phyloP scores from a whole-genome alignment of 2,329 filamentous ascomycete species.

The Rhynchosporium secalis region DNA sequence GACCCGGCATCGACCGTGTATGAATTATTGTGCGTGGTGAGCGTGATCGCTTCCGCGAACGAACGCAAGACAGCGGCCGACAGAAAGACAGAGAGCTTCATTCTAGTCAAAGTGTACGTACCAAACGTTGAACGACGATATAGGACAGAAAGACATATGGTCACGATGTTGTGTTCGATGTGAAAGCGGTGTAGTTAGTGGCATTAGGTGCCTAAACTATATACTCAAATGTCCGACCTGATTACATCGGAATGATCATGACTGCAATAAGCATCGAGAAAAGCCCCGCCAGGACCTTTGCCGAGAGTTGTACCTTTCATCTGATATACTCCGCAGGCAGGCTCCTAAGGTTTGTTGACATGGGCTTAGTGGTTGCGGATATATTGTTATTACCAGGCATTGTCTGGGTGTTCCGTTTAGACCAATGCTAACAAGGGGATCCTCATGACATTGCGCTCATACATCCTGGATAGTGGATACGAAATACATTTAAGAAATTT shows the following conservation, averaged over 20 bases:
- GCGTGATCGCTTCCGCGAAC: constrained; percentile 45
- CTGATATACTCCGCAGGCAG: background rate
- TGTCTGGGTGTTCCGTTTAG: background rate
- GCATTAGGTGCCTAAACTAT: too few relatives aligned
- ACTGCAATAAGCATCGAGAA: background rate
- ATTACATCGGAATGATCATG: background rate
- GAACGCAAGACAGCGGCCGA: constrained; percentile 26
- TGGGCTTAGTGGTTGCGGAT: background rate
- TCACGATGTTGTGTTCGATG: background rate
- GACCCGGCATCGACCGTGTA: constrained; percentile 52
- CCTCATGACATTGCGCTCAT: background rate
- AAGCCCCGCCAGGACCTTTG: background rate
- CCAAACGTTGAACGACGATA: background rate
- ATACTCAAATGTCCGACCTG: background rate
- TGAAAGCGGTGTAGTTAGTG: too few relatives aligned
- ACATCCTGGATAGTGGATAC: background rate
- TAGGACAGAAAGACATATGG: background rate
- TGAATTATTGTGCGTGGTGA: constrained; percentile 44
- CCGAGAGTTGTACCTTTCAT: background rate
- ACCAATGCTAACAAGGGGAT: background rate
- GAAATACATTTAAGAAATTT: too few relatives aligned
- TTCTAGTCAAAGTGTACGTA: background rate
- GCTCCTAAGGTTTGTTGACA: background rate
- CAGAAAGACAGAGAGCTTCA: constrained; percentile 21
- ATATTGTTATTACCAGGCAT: constrained; percentile 1